Conservation (phyloP, 176 grass and related monocot species). For the Musa troglodytarum region DNA sequence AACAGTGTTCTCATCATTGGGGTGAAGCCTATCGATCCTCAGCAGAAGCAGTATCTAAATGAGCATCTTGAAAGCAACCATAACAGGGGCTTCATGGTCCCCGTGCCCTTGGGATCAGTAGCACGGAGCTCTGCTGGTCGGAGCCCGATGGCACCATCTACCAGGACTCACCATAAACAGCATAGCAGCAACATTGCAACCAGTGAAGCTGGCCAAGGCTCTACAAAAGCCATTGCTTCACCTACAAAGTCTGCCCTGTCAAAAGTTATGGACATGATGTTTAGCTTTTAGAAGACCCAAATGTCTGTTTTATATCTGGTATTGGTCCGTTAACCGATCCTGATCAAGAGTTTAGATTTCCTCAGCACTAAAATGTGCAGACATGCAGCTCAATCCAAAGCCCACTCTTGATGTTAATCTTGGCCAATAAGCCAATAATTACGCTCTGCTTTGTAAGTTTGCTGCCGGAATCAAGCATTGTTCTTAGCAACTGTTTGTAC, state of each 20-base stretch:
- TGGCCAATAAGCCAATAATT: too few relatives aligned
- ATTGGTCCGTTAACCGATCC: not conserved
- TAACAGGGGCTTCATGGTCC: slow-evolving; percentile 72
- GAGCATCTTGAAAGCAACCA: slow-evolving; percentile 35
- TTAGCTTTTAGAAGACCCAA: slow-evolving; percentile 2
- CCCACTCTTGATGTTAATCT: too few relatives aligned
- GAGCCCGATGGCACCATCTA: slow-evolving; percentile 4
- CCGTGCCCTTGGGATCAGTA: slow-evolving; percentile 36
- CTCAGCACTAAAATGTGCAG: too few relatives aligned
- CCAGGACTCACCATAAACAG: not conserved
- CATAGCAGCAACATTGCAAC: not conserved
- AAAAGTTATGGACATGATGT: slow-evolving; percentile 16
- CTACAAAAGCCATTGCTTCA: slow-evolving; percentile 7
- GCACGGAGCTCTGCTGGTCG: slow-evolving; percentile 25
- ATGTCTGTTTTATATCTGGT: too few relatives aligned
- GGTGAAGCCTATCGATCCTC: slow-evolving; percentile 69
- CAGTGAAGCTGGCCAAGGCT: not conserved
- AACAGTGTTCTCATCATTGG: slow-evolving; percentile 68
- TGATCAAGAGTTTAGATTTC: not conserved
- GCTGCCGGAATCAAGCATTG: too few relatives aligned
- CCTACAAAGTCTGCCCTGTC: slow-evolving; percentile 8
- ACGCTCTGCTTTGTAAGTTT: too few relatives aligned
- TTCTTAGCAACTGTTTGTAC: too few relatives aligned
- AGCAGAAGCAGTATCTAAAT: slow-evolving; percentile 49
- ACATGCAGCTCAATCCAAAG: too few relatives aligned